Evolutionary conservation across 805 yeast genomes (phyloP).

Genomic region (Pichia nanzhaoensis): DNA sequence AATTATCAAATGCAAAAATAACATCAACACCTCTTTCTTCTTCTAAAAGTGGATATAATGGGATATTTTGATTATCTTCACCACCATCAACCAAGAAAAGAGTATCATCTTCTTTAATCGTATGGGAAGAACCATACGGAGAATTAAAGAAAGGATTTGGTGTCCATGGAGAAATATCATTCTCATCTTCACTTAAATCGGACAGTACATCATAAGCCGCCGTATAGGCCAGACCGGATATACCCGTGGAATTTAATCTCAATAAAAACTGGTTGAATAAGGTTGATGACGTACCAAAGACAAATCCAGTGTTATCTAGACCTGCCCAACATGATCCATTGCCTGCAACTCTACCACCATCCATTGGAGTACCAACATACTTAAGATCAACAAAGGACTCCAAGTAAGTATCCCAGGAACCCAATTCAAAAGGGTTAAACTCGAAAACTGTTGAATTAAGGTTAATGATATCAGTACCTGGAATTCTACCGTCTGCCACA

Average conservation of each 20-base stretch:
- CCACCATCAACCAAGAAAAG: conserved; percentile 73
- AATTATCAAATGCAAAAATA: conserved; percentile 58
- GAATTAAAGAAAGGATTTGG: conserved; percentile 67
- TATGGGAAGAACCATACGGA: conserved; percentile 30
- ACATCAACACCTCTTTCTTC: conserved; percentile 56
- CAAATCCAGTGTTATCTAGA: conserved; percentile 74
- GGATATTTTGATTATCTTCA: conserved; percentile 67
- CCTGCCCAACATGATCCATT: conserved; percentile 50
- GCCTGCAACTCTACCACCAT: conserved; percentile 47
- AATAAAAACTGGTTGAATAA: conserved; percentile 65
- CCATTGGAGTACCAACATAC: conserved; percentile 62
- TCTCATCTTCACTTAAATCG: conserved; percentile 38
- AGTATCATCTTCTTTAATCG: conserved; percentile 35
- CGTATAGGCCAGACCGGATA: conserved; percentile 40
- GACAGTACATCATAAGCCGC: conserved; percentile 40
- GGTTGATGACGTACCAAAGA: conserved; percentile 78
- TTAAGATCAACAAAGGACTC: conserved; percentile 57
- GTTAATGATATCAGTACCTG: conserved; percentile 48
- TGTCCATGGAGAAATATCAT: conserved; percentile 61
- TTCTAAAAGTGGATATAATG: conserved; percentile 58
- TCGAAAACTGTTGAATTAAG: conserved; percentile 65
- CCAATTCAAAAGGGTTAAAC: conserved; percentile 64
- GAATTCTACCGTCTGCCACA: conserved; percentile 61
- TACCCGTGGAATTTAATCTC: conserved; percentile 47
- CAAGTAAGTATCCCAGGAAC: conserved; percentile 81